Conservation (phyloP, 208 protist species). For the Acanthamoeba culbertsoni region DNA sequence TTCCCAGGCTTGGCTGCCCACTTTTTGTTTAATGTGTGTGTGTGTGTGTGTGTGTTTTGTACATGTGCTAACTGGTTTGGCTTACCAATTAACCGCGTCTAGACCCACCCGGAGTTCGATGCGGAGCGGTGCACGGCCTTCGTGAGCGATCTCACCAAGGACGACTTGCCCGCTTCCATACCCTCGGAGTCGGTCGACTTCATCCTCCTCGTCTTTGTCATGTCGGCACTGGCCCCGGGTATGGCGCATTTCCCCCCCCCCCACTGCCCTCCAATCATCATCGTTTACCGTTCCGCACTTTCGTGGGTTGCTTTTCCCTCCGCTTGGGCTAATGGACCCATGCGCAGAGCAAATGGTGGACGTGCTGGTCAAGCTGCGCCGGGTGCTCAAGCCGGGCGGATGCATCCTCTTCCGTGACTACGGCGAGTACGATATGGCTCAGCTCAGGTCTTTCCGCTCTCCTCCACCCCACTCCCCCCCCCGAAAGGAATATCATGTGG, state of each 20-base stretch:
- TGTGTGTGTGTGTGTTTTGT: not conserved
- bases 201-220: not conserved
- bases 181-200: not conserved
- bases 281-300: not conserved
- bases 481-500: not conserved
- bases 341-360: not conserved
- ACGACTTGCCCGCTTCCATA: not conserved
- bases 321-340: not conserved
- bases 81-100: not conserved
- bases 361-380: conserved; percentile 4
- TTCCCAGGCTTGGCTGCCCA: not conserved
- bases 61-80: not conserved
- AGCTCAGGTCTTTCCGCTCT: not conserved
- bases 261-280: not conserved
- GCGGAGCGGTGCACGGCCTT: conserved; percentile 18
- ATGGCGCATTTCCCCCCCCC: not conserved
- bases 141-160: conserved; percentile 37
- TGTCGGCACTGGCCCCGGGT: not conserved
- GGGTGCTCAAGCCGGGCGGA: not conserved
- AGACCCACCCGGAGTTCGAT: not conserved
- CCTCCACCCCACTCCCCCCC: not conserved
- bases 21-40: not conserved
- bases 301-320: not conserved
- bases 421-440: conserved; percentile 21
- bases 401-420: conserved; percentile 9